phyloP scores from a whole-genome alignment of 2,329 filamentous ascomycete species.

The Drechslerella coelobrocha region DNA sequence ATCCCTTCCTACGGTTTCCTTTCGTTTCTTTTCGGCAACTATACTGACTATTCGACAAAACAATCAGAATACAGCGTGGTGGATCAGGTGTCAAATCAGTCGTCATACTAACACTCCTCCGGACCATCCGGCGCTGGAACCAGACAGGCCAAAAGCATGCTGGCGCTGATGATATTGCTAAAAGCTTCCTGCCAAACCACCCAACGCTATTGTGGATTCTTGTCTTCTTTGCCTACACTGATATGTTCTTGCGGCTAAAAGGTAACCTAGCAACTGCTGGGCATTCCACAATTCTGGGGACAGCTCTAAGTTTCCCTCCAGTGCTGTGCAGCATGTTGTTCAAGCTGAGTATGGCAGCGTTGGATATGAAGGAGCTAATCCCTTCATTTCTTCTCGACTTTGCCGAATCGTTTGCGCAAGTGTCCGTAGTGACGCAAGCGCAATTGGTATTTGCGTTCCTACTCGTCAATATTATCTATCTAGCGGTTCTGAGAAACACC shows the following conservation, averaged over 20 bases:
- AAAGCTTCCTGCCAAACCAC: slow-evolving; percentile 70
- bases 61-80: slow-evolving; percentile 46
- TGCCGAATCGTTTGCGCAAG: slow-evolving; percentile 58
- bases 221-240: slow-evolving; percentile 72
- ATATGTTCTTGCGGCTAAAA: slow-evolving; percentile 63
- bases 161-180: slow-evolving; percentile 85
- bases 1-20: neutral
- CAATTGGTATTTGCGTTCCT: slow-evolving; percentile 50
- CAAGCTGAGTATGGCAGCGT: slow-evolving; percentile 85
- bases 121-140: slow-evolving; percentile 82
- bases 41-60: slow-evolving; percentile 52
- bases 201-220: slow-evolving; percentile 76
- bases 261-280: slow-evolving; percentile 60
- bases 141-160: slow-evolving; percentile 97
- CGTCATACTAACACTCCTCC: slow-evolving; percentile 67
- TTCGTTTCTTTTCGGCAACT: neutral
- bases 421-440: slow-evolving; percentile 62
- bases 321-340: slow-evolving; percentile 73
- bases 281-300: slow-evolving; percentile 59
- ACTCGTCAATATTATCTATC: slow-evolving; percentile 56
- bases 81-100: slow-evolving; percentile 55
- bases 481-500: slow-evolving; percentile 57
- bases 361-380: slow-evolving; percentile 86
- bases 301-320: slow-evolving; percentile 60
- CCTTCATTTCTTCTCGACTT: slow-evolving; percentile 57